Evolutionary conservation across 306 rosid genomes (phyloP).

Genomic region (Biancaea sappan): DNA sequence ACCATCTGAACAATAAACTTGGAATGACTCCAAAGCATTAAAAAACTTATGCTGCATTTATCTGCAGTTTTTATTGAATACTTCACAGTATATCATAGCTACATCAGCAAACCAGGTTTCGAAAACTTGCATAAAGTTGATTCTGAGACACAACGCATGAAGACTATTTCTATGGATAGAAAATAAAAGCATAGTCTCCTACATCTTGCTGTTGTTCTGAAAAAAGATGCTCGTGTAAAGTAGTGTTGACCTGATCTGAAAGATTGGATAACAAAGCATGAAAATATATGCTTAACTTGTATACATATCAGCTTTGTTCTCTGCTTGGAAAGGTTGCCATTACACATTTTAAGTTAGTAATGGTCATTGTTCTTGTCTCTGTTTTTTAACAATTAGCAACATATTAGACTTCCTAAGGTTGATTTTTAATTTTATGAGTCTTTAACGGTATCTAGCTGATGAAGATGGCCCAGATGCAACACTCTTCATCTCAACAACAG

Average conservation of each 20-base stretch:
- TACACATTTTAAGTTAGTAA: slow-evolving; percentile 19
- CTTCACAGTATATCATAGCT: too few relatives aligned
- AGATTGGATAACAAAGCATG: neutral
- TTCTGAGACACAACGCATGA: neutral
- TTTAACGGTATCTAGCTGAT: slow-evolving; percentile 51
- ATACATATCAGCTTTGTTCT: slow-evolving; percentile 17
- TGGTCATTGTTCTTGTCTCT: neutral
- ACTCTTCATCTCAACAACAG: slow-evolving; percentile 77
- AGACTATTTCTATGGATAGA: neutral
- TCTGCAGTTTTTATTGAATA: too few relatives aligned
- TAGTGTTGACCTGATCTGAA: slow-evolving; percentile 4
- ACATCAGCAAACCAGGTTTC: neutral
- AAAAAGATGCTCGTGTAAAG: neutral
- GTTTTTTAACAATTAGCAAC: neutral
- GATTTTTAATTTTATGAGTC: slow-evolving; percentile 15
- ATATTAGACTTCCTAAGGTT: slow-evolving; percentile 13
- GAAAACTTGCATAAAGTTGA: neutral
- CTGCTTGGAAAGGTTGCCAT: slow-evolving; percentile 12
- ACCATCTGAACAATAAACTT: neutral
- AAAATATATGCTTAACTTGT: slow-evolving; percentile 4
- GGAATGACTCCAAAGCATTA: neutral
- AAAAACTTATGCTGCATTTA: neutral
- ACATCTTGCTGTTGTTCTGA: slow-evolving; percentile 10
- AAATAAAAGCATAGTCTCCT: neutral
- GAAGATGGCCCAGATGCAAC: slow-evolving; percentile 77